Evolutionary conservation across 345 rosid genomes (phyloP).

Genomic region (Citrus glauca): DNA sequence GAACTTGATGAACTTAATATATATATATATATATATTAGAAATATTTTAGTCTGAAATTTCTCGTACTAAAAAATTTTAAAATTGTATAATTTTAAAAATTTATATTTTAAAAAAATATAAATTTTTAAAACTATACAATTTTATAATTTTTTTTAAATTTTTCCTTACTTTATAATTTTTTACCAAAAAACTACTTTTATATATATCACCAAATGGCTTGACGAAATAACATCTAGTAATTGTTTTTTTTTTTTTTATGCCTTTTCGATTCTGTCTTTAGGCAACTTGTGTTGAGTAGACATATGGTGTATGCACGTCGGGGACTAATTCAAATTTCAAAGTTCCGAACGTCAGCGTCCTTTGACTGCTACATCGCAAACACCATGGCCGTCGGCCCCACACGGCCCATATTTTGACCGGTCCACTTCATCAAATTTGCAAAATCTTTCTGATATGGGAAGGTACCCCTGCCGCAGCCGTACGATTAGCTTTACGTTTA

Average conservation of each 20-base stretch:
- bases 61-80: too few species aligned
- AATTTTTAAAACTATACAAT: rapidly evolving
- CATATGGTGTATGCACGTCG: background rate
- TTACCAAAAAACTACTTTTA: too few species aligned
- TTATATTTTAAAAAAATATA: too few species aligned
- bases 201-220: too few species aligned
- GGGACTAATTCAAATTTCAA: background rate
- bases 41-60: too few species aligned
- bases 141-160: too few species aligned
- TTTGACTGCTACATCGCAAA: background rate
- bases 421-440: background rate
- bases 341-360: background rate
- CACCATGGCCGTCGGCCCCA: background rate
- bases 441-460: background rate
- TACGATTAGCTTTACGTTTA: background rate
- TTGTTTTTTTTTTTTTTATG: too few species aligned
- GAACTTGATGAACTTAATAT: too few species aligned
- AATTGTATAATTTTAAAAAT: rapidly evolving
- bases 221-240: too few species aligned
- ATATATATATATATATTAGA: too few species aligned
- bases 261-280: background rate
- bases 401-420: constrained; percentile 4
- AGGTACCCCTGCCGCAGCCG: background rate
- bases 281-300: background rate
- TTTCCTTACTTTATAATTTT: rapidly evolving